Percentiles rank a stretch among this genome's conserved stretches.
These are phyloP conservation scores for Rutstroemia sp. DNA, from an alignment of 2,329 filamentous ascomycete species.

Conservation along the genomic window DNA sequence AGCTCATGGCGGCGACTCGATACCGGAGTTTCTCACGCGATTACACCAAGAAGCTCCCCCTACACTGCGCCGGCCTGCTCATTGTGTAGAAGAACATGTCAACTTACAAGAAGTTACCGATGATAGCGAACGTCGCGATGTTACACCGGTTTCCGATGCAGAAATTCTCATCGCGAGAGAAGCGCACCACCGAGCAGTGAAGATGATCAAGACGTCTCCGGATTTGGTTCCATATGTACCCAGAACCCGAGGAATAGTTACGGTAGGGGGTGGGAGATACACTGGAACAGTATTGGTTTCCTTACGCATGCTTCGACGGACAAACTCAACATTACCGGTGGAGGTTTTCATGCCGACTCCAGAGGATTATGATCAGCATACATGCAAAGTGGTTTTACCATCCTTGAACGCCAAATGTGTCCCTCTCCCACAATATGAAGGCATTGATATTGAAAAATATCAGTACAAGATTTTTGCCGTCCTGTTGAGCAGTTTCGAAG, in stretches of 20 bases:
- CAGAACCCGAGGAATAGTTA: constrained; percentile 33
- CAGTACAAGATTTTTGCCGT: constrained; percentile 42
- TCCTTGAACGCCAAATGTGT: constrained; percentile 33
- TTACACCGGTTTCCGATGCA: not conserved
- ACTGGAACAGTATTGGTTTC: constrained; percentile 33
- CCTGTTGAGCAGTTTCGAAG: constrained; percentile 41
- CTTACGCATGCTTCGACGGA: constrained; percentile 34
- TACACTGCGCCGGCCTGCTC: not conserved
- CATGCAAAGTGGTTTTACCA: constrained; percentile 33
- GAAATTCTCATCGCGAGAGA: not conserved
- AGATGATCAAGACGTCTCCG: not conserved
- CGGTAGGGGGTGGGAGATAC: constrained; percentile 31
- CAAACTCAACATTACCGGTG: constrained; percentile 33
- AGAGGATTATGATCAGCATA: constrained; percentile 30
- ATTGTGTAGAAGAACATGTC: not conserved
- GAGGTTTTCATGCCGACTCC: constrained; percentile 34
- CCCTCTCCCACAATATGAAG: constrained; percentile 34
- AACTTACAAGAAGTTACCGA: not conserved
- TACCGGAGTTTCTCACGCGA: not conserved
- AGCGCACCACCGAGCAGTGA: not conserved
- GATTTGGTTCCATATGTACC: not conserved
- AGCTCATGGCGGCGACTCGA: not conserved
- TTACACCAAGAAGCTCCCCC: not conserved
- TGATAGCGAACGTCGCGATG: constrained; percentile 1
- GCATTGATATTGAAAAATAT: constrained; percentile 34